These are phyloP conservation scores for Colletotrichum tanaceti DNA, from an alignment of 2,329 filamentous ascomycete genomes.

Conservation along the genomic window DNA sequence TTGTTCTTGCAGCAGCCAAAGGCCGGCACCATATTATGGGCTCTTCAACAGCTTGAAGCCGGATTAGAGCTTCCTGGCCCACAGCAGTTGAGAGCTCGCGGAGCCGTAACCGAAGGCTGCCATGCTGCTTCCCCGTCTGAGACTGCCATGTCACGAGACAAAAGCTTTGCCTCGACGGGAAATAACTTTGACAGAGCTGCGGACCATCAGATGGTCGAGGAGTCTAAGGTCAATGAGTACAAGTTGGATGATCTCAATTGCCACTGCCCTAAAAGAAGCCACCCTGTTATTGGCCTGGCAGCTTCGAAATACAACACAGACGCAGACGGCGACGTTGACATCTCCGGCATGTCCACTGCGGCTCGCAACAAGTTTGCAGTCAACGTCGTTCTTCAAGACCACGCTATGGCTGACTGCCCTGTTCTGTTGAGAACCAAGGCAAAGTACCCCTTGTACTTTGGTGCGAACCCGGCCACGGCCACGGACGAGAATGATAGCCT, in stretches of 20 bases:
- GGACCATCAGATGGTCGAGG: not conserved
- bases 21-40: conserved; percentile 2
- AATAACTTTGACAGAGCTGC: not conserved
- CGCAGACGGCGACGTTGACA: conserved; percentile 10
- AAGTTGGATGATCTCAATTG: not conserved
- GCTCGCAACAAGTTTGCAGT: conserved; percentile 24
- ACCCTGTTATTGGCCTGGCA: conserved; percentile 15
- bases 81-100: not conserved
- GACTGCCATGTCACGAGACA: not conserved
- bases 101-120: not conserved
- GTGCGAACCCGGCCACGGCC: conserved; percentile 24
- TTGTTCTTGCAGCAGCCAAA: not conserved
- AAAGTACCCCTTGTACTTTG: conserved; percentile 24
- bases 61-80: conserved; percentile 8
- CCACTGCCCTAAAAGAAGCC: conserved; percentile 20
- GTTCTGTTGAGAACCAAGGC: conserved; percentile 7
- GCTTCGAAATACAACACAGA: conserved; percentile 14
- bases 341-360: conserved; percentile 3
- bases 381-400: conserved; percentile 25
- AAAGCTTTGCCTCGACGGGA: too few species aligned
- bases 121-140: not conserved
- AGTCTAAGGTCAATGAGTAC: not conserved
- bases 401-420: conserved; percentile 27
- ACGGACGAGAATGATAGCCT: conserved; percentile 6
- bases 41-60: conserved; percentile 1